phyloP scores from a whole-genome alignment of 805 yeast genomes.

The Wickerhamomyces sydowiorum region DNA sequence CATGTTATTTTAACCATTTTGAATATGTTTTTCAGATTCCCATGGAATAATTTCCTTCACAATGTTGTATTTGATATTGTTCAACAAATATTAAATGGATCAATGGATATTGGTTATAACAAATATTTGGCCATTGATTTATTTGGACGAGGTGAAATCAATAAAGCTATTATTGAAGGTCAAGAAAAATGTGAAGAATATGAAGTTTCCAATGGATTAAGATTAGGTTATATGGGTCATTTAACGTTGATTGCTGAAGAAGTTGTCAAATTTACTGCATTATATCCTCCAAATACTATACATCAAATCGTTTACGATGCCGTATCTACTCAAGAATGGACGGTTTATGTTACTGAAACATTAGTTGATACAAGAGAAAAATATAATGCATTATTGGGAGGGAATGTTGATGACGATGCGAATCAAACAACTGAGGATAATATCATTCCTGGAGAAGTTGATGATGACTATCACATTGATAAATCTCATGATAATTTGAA shows the following conservation, averaged over 20 bases:
- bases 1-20: conserved; percentile 63
- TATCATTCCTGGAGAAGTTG: conserved; percentile 32
- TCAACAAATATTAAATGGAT: conserved; percentile 90
- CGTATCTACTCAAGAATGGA: conserved; percentile 52
- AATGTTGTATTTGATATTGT: conserved; percentile 95
- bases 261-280: conserved; percentile 71
- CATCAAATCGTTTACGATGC: conserved; percentile 33
- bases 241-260: conserved; percentile 91
- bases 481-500: conserved; percentile 5
- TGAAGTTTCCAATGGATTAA: conserved; percentile 53
- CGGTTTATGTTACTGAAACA: conserved; percentile 72
- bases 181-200: conserved; percentile 53
- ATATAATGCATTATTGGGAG: conserved; percentile 91
- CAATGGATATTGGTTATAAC: conserved; percentile 80
- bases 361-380: conserved; percentile 87
- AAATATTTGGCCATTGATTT: conserved; percentile 67
- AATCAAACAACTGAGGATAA: conserved; percentile 19
- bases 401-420: conserved; percentile 33
- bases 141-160: conserved; percentile 58
- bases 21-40: conserved; percentile 71
- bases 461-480: conserved; percentile 20
- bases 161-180: conserved; percentile 55
- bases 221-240: conserved; percentile 97
- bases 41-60: conserved; percentile 97
- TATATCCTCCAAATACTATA: conserved; percentile 20